Base-by-base conservation (phyloP, 805 yeast species). In the Candida sakaeoensis region DNA sequence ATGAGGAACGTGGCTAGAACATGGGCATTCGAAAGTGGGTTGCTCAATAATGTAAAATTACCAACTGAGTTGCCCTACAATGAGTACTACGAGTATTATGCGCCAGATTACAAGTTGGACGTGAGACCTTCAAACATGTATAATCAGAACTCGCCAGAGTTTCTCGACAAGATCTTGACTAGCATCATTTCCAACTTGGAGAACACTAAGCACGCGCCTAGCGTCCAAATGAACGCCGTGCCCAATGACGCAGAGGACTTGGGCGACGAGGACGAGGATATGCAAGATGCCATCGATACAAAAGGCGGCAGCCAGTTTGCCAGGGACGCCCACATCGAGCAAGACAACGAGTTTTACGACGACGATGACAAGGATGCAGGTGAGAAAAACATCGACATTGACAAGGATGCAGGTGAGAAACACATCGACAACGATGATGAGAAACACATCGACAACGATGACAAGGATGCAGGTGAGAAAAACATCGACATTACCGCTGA, bases 61-160 rank as follows among this genome's bases (percentile, higher is more conserved):
- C 85, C 87, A 18, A 64, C 82, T n/a, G 82, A 79, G 50, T 65
- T 90, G 48, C 97, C 97, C 3, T 90, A 88, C 70, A 90, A 91
- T 60, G 98, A 91, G 60, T 91, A 91, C 67, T 91, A 87, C 65
- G 98, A 91, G 65, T 91, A 91, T 68, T 91, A 85, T 61, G 98
- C 97, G 0, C 99, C 99, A 2, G 97, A 91, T 65, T 91, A 91
- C 63, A 83, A 88, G 61, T 74, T 91, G 44, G 96, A 91, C 57
- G 99, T 91, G 36, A 75, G 96, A 48, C 95, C 96, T 9, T 84
- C 95, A 9, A 91, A 91, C 64, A 91, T 91, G 98, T 86, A 85
- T 68, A 91, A 91, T 63, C 96, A 96, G 37, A 91, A 91, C 64
- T 79, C 91, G 17, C 91, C 95, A 17, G 97, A 90, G 60, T 91